phyloP scores from a whole-genome alignment of 306 rosid genomes.

The Cicer pinnatifidum region DNA sequence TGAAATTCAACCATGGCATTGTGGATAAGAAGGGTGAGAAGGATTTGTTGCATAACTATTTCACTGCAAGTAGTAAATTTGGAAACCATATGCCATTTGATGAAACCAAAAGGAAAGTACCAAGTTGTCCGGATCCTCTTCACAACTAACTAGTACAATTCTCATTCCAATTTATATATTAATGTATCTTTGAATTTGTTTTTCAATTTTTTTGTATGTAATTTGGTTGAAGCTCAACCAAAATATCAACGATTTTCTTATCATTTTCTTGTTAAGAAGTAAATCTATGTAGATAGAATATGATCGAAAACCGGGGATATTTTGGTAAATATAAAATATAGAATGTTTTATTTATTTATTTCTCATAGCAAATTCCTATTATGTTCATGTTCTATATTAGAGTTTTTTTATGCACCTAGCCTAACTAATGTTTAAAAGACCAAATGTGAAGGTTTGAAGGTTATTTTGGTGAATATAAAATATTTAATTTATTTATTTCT shows the following conservation, averaged over 20 bases:
- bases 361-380: neutral
- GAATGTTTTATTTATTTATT: neutral
- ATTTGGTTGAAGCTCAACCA: conserved; percentile 52
- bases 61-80: conserved; percentile 45
- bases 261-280: conserved; percentile 21
- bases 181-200: neutral
- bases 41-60: conserved; percentile 56
- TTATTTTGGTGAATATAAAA: no score
- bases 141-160: conserved; percentile 66
- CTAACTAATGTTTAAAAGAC: no score
- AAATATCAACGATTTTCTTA: conserved; percentile 79
- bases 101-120: conserved; percentile 71
- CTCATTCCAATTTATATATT: neutral
- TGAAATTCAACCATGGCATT: conserved; percentile 29
- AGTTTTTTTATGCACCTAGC: no score
- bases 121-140: conserved; percentile 96
- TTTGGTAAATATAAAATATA: conserved; percentile 53
- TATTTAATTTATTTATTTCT: no score
- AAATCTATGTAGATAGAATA: conserved; percentile 21
- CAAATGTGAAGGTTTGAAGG: no score
- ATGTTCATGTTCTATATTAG: neutral
- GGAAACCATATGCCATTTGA: conserved; percentile 51
- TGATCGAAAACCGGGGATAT: conserved; percentile 77
- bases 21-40: conserved; percentile 40
- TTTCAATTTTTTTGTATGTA: neutral